A percentile compares a stretch with the other conserved stretches of the same genome.
phyloP scores from a whole-genome alignment of 2,329 filamentous ascomycete genomes.

The Bipolaris sorokiniana region DNA sequence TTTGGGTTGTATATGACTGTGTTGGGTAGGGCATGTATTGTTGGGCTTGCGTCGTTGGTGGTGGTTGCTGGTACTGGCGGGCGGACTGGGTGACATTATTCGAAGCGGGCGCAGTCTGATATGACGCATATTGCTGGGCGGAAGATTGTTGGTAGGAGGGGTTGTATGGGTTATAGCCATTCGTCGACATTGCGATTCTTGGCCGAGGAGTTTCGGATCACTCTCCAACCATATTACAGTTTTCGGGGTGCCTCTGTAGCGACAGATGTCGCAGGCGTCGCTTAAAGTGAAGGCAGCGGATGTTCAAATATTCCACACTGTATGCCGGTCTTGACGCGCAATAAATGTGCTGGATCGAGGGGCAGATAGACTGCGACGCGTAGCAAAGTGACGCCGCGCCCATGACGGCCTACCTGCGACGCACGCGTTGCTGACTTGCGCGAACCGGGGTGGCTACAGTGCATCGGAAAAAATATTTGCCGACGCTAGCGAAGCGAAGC shows the following conservation, averaged over 20 bases:
- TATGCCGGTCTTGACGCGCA: not conserved
- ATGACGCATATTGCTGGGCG: conserved; percentile 36
- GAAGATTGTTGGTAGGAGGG: conserved; percentile 39
- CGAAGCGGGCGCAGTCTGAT: conserved; percentile 34
- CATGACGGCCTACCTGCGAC: not conserved
- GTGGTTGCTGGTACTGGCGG: conserved; percentile 35
- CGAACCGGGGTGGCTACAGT: not conserved
- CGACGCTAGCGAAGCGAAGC: conserved; percentile 26
- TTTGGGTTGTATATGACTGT: conserved; percentile 29
- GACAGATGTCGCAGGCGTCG: not conserved
- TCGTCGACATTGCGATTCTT: conserved; percentile 31
- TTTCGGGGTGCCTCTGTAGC: conserved; percentile 1
- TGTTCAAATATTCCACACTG: not conserved
- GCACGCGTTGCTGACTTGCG: conserved; percentile 4
- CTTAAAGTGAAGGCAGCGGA: not conserved
- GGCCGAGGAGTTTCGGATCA: conserved; percentile 8
- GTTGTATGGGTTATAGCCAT: conserved; percentile 36
- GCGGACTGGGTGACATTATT: conserved; percentile 32
- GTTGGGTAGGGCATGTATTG: conserved; percentile 38
- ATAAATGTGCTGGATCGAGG: not conserved
- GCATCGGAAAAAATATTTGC: conserved; percentile 13
- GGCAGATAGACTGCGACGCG: conserved; percentile 12
- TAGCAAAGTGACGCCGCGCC: conserved; percentile 4
- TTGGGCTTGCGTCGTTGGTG: conserved; percentile 29
- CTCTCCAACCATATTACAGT: conserved; percentile 9